Evolutionary conservation across 495 filamentous ascomycete genomes (phyloP).

Genomic region (Hyphodiscus hymeniophilus): DNA sequence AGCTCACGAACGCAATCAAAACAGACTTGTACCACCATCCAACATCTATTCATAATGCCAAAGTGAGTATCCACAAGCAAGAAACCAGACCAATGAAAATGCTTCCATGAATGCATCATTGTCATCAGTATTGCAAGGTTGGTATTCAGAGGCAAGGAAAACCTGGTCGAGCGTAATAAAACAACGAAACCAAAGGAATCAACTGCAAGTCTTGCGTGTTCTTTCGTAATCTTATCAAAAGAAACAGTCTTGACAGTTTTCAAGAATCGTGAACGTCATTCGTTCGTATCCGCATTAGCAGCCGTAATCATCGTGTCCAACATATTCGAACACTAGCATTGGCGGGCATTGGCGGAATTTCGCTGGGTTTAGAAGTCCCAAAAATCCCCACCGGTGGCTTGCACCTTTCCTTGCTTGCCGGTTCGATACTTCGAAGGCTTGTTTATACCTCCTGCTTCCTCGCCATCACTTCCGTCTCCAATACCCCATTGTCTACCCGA

Average conservation of each 20-base stretch:
- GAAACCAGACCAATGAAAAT: too few relatives aligned
- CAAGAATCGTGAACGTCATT: background rate
- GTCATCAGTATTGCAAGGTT: too few relatives aligned
- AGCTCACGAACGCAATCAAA: too few relatives aligned
- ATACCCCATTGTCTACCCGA: conserved; percentile 51
- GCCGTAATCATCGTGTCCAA: background rate
- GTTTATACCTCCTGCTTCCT: conserved; percentile 14
- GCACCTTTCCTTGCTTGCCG: conserved; percentile 15
- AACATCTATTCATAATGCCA: too few relatives aligned
- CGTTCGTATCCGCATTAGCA: conserved; percentile 1
- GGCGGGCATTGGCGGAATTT: background rate
- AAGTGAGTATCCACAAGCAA: too few relatives aligned
- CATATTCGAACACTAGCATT: too few relatives aligned
- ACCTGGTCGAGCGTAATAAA: too few relatives aligned
- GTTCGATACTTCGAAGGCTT: conserved; percentile 13
- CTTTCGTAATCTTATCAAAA: background rate
- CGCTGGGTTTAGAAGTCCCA: conserved; percentile 19
- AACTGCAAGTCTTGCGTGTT: background rate
- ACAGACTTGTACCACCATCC: too few relatives aligned
- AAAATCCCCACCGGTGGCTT: conserved; percentile 14
- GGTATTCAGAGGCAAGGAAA: too few relatives aligned
- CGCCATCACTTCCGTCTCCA: conserved; percentile 46
- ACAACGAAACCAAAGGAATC: background rate
- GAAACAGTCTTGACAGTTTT: background rate
- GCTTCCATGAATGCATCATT: too few relatives aligned